Conservation (phyloP, 2,329 filamentous ascomycete genomes). For the Trichothecium roseum region DNA sequence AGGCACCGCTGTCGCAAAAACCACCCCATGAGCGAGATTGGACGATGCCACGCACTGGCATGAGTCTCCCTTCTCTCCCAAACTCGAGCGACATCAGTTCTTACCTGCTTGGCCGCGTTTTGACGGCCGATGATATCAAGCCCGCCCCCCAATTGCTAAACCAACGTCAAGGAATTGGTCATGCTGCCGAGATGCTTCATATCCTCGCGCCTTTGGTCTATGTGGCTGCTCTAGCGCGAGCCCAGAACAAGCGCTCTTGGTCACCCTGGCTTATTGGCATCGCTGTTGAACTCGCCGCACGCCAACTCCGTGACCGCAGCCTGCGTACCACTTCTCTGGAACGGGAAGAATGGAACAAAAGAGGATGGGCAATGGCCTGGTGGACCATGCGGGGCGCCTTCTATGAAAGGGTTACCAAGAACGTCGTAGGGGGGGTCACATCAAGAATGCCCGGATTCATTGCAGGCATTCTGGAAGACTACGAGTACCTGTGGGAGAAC, state of each 20-base stretch:
- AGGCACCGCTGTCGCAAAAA: constrained; percentile 12
- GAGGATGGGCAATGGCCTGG: constrained; percentile 88
- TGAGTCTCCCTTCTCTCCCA: constrained; percentile 75
- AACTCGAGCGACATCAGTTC: constrained; percentile 71
- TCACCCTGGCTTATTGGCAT: constrained; percentile 83
- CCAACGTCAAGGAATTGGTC: constrained; percentile 59
- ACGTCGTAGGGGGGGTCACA: constrained; percentile 60
- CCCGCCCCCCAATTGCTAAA: constrained; percentile 81
- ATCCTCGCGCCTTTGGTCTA: constrained; percentile 85
- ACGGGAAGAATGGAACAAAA: constrained; percentile 76
- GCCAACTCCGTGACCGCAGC: constrained; percentile 69
- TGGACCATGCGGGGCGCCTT: constrained; percentile 96
- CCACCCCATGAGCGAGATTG: constrained; percentile 50
- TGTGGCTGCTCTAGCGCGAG: constrained; percentile 67
- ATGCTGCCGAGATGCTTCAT: constrained; percentile 81
- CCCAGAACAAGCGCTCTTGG: constrained; percentile 70
- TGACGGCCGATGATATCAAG: constrained; percentile 95
- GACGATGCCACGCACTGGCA: constrained; percentile 89
- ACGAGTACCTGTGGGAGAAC: constrained; percentile 96
- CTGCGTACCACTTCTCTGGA: constrained; percentile 79
- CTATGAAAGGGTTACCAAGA: constrained; percentile 83
- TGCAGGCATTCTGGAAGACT: constrained; percentile 83
- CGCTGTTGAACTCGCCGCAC: constrained; percentile 74
- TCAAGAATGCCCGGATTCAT: constrained; percentile 72
- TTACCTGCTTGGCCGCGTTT: constrained; percentile 80